These are phyloP conservation scores for Leishmania tarentolae DNA, from an alignment of 208 protist species.

Conservation along the genomic window DNA sequence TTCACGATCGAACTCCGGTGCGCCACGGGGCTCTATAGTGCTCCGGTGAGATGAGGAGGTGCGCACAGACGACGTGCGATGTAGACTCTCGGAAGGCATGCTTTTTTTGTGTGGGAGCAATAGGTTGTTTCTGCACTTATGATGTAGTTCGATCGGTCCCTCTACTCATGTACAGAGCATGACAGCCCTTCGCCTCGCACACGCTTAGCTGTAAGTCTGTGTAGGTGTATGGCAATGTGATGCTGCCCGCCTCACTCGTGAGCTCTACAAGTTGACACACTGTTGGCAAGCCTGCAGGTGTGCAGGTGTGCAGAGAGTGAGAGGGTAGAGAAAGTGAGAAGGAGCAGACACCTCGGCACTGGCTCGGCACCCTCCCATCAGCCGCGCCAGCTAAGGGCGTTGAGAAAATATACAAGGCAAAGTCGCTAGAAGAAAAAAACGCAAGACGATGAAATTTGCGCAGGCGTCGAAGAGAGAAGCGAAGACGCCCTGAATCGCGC, in stretches of 20 bases:
- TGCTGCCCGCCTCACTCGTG: not conserved
- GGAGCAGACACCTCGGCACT: not conserved
- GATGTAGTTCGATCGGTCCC: not conserved
- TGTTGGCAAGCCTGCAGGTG: not conserved
- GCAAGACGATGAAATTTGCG: not conserved
- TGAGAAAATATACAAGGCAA: not conserved
- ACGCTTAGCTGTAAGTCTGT: not conserved
- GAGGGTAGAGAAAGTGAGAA: not conserved
- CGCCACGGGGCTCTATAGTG: conserved; percentile 57
- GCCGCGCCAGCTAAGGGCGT: not conserved
- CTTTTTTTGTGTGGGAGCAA: not conserved
- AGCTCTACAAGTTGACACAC: not conserved
- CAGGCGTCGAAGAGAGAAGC: not conserved
- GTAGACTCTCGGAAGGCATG: conserved; percentile 6
- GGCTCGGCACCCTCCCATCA: not conserved
- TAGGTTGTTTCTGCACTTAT: not conserved
- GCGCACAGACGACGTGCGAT: conserved; percentile 24
- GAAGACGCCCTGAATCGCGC: not conserved
- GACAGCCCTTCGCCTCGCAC: not conserved
- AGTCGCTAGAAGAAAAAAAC: not conserved
- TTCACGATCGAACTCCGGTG: conserved; percentile 62
- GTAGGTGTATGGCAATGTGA: not conserved
- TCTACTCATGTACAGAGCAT: not conserved
- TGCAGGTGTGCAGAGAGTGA: not conserved
- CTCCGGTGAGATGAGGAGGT: conserved; percentile 64